Conservation (phyloP, 1,284 basidiomycete species). For the Pterulicium gracile region DNA sequence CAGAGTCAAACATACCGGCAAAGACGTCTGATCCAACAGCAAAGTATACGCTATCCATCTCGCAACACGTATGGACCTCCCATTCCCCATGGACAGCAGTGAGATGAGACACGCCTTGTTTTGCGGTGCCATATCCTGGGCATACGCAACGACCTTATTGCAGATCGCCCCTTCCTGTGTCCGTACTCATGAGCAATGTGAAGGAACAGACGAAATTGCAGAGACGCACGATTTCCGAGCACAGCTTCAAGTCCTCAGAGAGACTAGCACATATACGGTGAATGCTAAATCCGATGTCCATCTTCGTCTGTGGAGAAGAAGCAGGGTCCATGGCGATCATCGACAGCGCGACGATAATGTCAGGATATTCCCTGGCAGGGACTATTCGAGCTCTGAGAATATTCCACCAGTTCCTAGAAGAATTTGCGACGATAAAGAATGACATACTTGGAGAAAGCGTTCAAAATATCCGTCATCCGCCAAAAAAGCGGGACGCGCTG, state of each 20-base stretch:
- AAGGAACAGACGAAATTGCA: neutral
- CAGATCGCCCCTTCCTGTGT: conserved; percentile 37
- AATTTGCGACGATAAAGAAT: neutral
- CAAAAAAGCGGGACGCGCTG: neutral
- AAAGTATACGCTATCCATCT: conserved; percentile 40
- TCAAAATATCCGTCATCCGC: conserved; percentile 5
- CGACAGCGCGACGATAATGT: conserved; percentile 37
- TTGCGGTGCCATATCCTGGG: conserved; percentile 21
- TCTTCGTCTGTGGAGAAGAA: conserved; percentile 29
- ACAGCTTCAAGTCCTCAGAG: conserved; percentile 17
- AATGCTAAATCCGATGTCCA: conserved; percentile 33
- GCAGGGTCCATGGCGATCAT: conserved; percentile 46
- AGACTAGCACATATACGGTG: conserved; percentile 32
- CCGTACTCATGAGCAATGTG: neutral
- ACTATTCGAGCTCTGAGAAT: conserved; percentile 23
- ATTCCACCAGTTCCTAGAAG: neutral
- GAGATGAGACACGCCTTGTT: conserved; percentile 39
- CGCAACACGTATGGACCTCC: conserved; percentile 41
- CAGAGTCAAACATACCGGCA: conserved; percentile 19
- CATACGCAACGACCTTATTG: conserved; percentile 28
- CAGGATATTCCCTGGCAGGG: conserved; percentile 30
- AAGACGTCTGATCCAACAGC: conserved; percentile 18
- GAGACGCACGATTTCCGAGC: conserved; percentile 21
- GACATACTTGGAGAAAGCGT: neutral
- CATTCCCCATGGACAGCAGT: conserved; percentile 39